These are phyloP conservation scores for Canna indica DNA, from an alignment of 176 grass and related monocot genomes.

Conservation along the genomic window DNA sequence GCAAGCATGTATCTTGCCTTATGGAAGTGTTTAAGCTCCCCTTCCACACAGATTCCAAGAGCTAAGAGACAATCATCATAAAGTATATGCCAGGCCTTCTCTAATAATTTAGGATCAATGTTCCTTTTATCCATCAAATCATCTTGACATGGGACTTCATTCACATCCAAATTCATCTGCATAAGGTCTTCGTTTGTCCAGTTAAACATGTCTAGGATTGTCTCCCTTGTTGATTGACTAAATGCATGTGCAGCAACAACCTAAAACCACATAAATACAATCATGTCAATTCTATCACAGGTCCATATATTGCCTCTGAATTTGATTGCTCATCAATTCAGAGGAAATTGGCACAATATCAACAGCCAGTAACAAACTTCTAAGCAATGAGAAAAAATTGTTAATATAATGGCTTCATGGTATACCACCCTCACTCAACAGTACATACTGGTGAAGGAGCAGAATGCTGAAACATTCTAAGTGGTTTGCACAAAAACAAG, in stretches of 20 bases:
- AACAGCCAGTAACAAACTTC: too few species aligned
- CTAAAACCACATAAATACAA: constrained; percentile 27
- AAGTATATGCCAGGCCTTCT: constrained; percentile 80
- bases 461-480: background rate
- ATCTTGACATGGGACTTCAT: constrained; percentile 30
- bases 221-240: constrained; percentile 59
- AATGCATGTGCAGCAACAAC: constrained; percentile 70
- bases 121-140: constrained; percentile 34
- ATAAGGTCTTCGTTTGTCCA: constrained; percentile 38
- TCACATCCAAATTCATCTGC: constrained; percentile 33
- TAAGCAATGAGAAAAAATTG: too few species aligned
- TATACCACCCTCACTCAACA: background rate
- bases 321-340: too few species aligned
- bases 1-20: constrained; percentile 91
- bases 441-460: background rate
- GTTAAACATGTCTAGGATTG: constrained; percentile 47
- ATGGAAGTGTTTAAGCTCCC: constrained; percentile 95
- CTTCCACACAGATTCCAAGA: constrained; percentile 80
- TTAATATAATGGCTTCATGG: too few species aligned
- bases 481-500: too few species aligned
- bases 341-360: too few species aligned
- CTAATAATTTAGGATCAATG: constrained; percentile 51
- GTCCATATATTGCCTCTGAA: too few species aligned
- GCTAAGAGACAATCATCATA: constrained; percentile 88
- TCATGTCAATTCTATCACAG: background rate